Evolutionary conservation across 2,329 filamentous ascomycete species (phyloP).

Genomic region (Ceratocystis cacaofunesta): DNA sequence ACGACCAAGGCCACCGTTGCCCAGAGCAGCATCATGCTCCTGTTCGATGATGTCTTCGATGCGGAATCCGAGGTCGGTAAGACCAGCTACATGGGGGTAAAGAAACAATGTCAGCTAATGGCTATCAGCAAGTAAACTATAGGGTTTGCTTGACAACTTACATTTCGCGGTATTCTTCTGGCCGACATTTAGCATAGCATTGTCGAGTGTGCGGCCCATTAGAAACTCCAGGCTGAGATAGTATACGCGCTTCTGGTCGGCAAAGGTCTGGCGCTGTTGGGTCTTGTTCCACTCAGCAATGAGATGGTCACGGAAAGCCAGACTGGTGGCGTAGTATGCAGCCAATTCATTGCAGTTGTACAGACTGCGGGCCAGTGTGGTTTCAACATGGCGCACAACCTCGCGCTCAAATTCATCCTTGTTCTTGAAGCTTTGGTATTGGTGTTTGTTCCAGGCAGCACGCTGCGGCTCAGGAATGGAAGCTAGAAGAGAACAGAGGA

Average conservation of each 20-base stretch:
- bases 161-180: conserved; percentile 72
- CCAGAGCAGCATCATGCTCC: conserved; percentile 90
- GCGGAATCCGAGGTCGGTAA: conserved; percentile 81
- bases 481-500: conserved; percentile 27
- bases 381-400: conserved; percentile 88
- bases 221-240: conserved; percentile 95
- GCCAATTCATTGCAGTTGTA: conserved; percentile 97
- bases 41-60: conserved; percentile 91
- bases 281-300: conserved; percentile 97
- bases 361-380: conserved; percentile 83
- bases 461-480: conserved; percentile 80
- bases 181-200: conserved; percentile 93
- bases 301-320: conserved; percentile 85
- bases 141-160: conserved; percentile 27
- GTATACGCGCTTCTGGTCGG: conserved; percentile 86
- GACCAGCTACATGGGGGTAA: conserved; percentile 47
- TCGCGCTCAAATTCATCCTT: conserved; percentile 79
- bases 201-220: conserved; percentile 92
- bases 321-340: conserved; percentile 76
- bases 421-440: conserved; percentile 53
- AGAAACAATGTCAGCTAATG: conserved; percentile 17
- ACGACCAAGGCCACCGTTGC: conserved; percentile 88
- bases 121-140: not conserved
- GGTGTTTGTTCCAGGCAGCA: conserved; percentile 56
- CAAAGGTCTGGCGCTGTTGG: conserved; percentile 85